Evolutionary conservation across 768 basidiomycete genomes (phyloP), one percentile per base, ranked within the genome.

Genomic region (Lentinus brumalis): DNA sequence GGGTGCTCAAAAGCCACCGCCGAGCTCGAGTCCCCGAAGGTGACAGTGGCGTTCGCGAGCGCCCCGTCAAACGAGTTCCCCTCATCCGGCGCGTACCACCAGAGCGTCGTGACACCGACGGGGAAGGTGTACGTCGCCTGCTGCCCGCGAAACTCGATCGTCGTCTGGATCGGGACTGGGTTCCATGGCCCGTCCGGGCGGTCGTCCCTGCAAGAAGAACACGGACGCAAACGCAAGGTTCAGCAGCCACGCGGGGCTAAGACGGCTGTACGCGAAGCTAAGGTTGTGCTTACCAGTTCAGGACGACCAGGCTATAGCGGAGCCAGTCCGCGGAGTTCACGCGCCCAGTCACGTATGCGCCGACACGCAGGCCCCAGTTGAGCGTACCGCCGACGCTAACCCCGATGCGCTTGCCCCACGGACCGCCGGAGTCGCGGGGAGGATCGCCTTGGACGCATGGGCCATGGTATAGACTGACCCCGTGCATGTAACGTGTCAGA

Each of bases 91-190:
- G 70, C 79, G 64, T 80, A 83, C 82, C 81, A 83, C 81, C 78
- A 80, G 49, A 83, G 69, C 49, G 82, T 83, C 50, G 81, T 82
- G 30, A 91, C 85, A 30, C 90, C 90, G 14, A 91, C 88, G 2
- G 89, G 89, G 77, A 92, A 92, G 3, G 87, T 89, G 70, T 89
- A 88, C 1, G 77, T 82, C 3, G 88, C 90, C 84, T 83, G 53
- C 73, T 76, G 77, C 2, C 82, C 87, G 54, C 81, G 79, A 74
- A 88, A 89, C 60, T 83, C 80, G 60, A 89, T 89, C 9, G 86
- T 88, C 1, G 86, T 74, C 30, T 67, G 67, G 0, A 88, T 82
- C 0, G 83, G 78, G 29, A 73, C 74, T 1, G 85, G 85, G 61
- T 86, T 78, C 84, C 82, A 86, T n/a, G 72, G 69, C 12, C 79